phyloP scores from a whole-genome alignment of 2,329 filamentous ascomycete genomes.

The Chrysoporthe deuterocubensis region DNA sequence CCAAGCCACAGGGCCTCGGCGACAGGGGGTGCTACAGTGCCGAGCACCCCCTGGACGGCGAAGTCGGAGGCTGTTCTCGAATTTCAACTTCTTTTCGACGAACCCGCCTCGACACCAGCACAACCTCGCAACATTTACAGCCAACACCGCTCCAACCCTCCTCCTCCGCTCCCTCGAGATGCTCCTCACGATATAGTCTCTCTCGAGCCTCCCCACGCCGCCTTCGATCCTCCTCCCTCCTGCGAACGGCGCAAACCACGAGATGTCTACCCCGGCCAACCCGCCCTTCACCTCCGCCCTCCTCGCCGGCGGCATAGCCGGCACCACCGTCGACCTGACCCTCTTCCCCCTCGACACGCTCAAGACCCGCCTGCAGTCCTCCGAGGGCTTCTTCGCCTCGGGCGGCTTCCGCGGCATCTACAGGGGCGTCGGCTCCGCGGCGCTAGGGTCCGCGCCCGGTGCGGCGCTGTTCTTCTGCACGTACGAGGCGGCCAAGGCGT shows the following conservation, averaged over 20 bases:
- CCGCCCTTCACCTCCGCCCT: slow-evolving; percentile 64
- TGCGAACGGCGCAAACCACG: neutral
- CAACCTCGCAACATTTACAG: neutral
- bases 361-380: slow-evolving; percentile 94
- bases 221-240: neutral
- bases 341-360: slow-evolving; percentile 98
- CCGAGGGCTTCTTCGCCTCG: slow-evolving; percentile 73
- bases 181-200: slow-evolving; percentile 17
- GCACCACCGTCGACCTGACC: slow-evolving; percentile 93
- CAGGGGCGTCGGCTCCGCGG: slow-evolving; percentile 84
- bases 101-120: neutral
- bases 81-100: slow-evolving; percentile 7
- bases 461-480: slow-evolving; percentile 98
- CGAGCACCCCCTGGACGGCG: slow-evolving; percentile 3
- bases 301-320: slow-evolving; percentile 85
- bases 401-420: slow-evolving; percentile 94
- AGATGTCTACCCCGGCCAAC: slow-evolving; percentile 30
- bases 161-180: slow-evolving; percentile 1
- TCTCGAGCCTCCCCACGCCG: neutral
- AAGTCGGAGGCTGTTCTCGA: slow-evolving; percentile 16
- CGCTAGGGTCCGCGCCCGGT: slow-evolving; percentile 90
- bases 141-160: slow-evolving; percentile 14
- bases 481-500: slow-evolving; percentile 76
- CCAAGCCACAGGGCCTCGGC: slow-evolving; percentile 9
- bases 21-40: neutral